Base-by-base conservation (phyloP, 495 filamentous ascomycete species). In the Penicillium coffeae region DNA sequence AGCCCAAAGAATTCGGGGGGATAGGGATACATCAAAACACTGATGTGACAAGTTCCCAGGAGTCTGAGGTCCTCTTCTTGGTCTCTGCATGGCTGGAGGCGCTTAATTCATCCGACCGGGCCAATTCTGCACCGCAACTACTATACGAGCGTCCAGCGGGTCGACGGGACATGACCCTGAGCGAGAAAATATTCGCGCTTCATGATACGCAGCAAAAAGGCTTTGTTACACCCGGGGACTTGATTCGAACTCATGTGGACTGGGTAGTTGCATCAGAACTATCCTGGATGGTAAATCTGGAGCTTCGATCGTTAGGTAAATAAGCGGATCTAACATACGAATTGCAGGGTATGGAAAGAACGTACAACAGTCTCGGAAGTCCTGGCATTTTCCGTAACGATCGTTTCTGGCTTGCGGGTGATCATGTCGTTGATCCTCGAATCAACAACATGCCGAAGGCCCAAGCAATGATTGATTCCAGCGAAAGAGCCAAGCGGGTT, bases 311-410 rank as follows among this genome's bases (percentile, higher is more conserved):
- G 13, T 37, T 37, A 4, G 13, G n/a, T 6, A 4, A 14, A 6
- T 4, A n/a, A 37, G n/a, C 35, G 15, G n/a, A 10, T 5, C 25
- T 37, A 6, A 18, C 35, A 6, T 37, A n/a, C n/a, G n/a, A 10
- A 30, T 30, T 30, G 5, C 25, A 30, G 55, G 68, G 66, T 30
- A 74, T 75, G 70, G 59, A 70, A 42, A 50, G 15, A 32, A 66
- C 61, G 22, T 71, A 71, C 43, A 40, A 69, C 19, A 4, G 21
- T 2, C 37, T 77, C 7, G 66, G 66, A 3, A 54, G 46, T 18
- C 66, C 72, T 3, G 62, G 62, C 3, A 69, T 75, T 44, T 72
- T 60, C 30, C 70, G 74, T 20, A 77, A 76, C 48, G 73, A 77
- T 47, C 59, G 73, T 7, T 68, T 77, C 45, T 77, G 73, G 74